A percentile compares a stretch with the other conserved stretches of the same genome.
phyloP scores from a whole-genome alignment of 2,329 filamentous ascomycete genomes.

The Clonostachys rosea region DNA sequence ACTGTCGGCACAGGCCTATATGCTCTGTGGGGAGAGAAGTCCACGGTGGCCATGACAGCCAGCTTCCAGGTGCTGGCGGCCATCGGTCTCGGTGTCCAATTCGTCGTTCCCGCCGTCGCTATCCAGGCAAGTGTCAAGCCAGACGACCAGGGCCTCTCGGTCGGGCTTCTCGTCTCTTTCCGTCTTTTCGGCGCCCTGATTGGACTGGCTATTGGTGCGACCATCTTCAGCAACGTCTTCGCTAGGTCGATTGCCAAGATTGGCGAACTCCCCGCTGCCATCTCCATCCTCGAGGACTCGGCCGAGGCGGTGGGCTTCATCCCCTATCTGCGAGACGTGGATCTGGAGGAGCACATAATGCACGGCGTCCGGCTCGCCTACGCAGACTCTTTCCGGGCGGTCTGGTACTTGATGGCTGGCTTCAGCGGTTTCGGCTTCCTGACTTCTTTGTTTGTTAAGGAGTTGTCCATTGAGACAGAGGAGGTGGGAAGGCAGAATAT shows the following conservation, averaged over 20 bases:
- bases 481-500: not conserved
- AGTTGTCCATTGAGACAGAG: not conserved
- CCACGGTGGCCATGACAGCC: conserved; percentile 1
- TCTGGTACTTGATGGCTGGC: not conserved
- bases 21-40: conserved; percentile 5
- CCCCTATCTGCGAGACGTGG: not conserved
- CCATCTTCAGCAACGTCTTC: conserved; percentile 24
- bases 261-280: conserved; percentile 4
- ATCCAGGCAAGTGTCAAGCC: conserved; percentile 23
- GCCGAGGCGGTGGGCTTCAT: conserved; percentile 11
- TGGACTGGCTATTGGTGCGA: conserved; percentile 24
- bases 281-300: conserved; percentile 6
- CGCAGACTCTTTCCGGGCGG: not conserved
- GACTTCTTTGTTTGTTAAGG: not conserved
- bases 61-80: conserved; percentile 18
- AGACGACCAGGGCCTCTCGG: conserved; percentile 25
- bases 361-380: not conserved
- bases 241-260: conserved; percentile 6
- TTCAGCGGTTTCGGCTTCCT: not conserved
- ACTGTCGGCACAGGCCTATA: conserved; percentile 12
- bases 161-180: conserved; percentile 22
- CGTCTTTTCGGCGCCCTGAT: conserved; percentile 28
- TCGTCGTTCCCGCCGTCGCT: conserved; percentile 12
- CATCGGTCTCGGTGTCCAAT: conserved; percentile 12
- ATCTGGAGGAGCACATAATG: not conserved